Percentiles rank a stretch among this genome's conserved stretches.
phyloP scores from a whole-genome alignment of 768 basidiomycete species.

The Psilocybe azurescens region DNA sequence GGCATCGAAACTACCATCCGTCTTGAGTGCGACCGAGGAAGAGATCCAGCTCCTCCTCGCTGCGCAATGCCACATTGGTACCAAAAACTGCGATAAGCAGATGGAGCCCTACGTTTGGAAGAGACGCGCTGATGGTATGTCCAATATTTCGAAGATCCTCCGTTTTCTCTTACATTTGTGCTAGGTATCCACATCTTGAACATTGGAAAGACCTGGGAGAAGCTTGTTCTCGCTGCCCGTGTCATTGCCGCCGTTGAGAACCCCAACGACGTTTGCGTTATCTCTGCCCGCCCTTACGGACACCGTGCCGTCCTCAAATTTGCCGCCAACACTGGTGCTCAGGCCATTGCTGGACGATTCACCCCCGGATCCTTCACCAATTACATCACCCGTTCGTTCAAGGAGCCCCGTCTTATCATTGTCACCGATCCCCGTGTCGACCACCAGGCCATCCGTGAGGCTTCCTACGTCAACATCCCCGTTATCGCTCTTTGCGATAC shows the following conservation, averaged over 20 bases:
- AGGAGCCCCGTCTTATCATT: constrained; percentile 97
- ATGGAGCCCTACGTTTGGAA: constrained; percentile 99
- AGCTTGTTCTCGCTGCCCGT: constrained; percentile 97
- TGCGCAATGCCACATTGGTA: constrained; percentile 96
- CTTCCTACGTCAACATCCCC: constrained; percentile 99
- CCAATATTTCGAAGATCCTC: constrained; percentile 5
- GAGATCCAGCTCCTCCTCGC: constrained; percentile 95
- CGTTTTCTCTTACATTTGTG: constrained; percentile 18
- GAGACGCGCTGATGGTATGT: constrained; percentile 91
- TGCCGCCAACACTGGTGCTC: constrained; percentile 96
- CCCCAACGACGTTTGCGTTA: constrained; percentile 97
- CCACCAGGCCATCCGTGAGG: constrained; percentile 99
- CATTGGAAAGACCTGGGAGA: constrained; percentile 99
- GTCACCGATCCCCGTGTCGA: constrained; percentile 99
- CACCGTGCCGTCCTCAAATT: constrained; percentile 99
- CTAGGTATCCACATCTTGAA: constrained; percentile 95
- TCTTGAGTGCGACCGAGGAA: constrained; percentile 94
- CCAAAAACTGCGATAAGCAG: constrained; percentile 99
- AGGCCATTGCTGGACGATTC: constrained; percentile 99
- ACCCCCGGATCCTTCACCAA: constrained; percentile 99
- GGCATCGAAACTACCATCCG: constrained; percentile 93
- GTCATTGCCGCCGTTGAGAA: constrained; percentile 98
- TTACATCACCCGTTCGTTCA: constrained; percentile 99
- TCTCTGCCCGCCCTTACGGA: constrained; percentile 97
- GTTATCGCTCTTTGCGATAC: constrained; percentile 99